A percentile compares a stretch with the other conserved stretches of the same genome.
phyloP scores from a whole-genome alignment of 805 yeast species.

The Hanseniaspora lachancei region DNA sequence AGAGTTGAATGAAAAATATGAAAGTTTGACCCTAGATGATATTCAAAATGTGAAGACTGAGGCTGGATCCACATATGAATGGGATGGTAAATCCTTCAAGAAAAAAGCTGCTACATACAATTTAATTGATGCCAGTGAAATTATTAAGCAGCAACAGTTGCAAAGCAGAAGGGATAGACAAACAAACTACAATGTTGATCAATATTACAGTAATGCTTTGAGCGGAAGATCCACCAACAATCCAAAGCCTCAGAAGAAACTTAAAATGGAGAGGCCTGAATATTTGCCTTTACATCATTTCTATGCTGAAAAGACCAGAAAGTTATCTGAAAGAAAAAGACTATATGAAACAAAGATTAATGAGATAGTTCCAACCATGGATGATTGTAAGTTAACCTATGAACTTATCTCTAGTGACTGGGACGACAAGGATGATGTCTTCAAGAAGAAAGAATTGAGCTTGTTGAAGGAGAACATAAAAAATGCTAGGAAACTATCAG shows the following conservation, averaged over 20 bases:
- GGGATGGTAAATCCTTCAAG: conserved; percentile 77
- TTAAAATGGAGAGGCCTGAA: conserved; percentile 74
- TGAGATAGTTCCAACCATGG: conserved; percentile 51
- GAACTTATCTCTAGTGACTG: conserved; percentile 21
- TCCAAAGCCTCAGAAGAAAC: conserved; percentile 38
- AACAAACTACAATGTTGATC: conserved; percentile 76
- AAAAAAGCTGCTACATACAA: conserved; percentile 42
- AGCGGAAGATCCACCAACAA: conserved; percentile 47
- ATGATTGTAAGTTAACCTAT: conserved; percentile 35
- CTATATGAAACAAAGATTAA: conserved; percentile 59
- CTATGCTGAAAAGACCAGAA: conserved; percentile 61
- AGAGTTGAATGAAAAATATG: conserved; percentile 49
- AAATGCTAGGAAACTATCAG: conserved; percentile 67
- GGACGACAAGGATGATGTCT: conserved; percentile 36
- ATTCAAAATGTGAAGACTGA: conserved; percentile 55
- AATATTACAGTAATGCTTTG: conserved; percentile 70
- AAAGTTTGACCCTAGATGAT: conserved; percentile 60
- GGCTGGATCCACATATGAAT: conserved; percentile 52
- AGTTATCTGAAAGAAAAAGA: conserved; percentile 69
- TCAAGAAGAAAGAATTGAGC: conserved; percentile 37
- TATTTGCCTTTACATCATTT: conserved; percentile 84
- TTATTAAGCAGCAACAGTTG: conserved; percentile 21
- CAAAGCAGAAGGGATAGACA: conserved; percentile 58
- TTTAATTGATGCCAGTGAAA: conserved; percentile 51
- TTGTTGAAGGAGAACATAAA: conserved; percentile 30